Base-by-base conservation (phyloP, 805 yeast genomes). In the Pichia ethanolica region DNA sequence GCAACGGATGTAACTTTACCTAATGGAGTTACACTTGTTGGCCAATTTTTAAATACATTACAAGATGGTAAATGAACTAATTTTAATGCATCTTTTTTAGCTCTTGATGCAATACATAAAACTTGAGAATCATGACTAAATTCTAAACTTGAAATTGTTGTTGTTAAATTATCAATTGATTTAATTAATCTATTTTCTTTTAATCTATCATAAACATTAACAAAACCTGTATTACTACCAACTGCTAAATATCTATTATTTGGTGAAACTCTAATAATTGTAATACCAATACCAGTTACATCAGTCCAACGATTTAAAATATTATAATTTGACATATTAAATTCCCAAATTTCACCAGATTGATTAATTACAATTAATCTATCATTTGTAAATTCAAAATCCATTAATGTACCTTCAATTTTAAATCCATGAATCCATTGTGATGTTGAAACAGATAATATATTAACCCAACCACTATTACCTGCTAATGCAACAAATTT, bases 1-100 rank as follows among this genome's bases (percentile, higher is more conserved):
- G 81, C 78, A 3, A 81, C 83, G 14, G 82, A 68, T 0, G 97
- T 87, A 35, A 93, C 97, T 56, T 84, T 81, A n/a, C 99, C 99
- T 56, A 93, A 75, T 10, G 99, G 98, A 0, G 99, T 91, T 6
- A 89, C 89, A 46, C 91, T 82, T 2, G 98, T 93, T 14, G 99
- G 99, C 99, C 99, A 93, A 71, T 93, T 93, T 44, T 82, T 74
- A 69, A 82, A 93, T 7, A 88, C 96, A 20, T 87, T 78, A 55
- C 91, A 88, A 28, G 86, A 77, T 26, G 97, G 96, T 50, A 91
- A 68, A 63, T 93, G 98, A 11, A 89, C 90, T 55, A 93, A 65
- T 60, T 90, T 78, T 53, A 93, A 71, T 4, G 97, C 87, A 66
- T 93, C 98, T 59, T 83, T 81, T 69, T 83, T 81, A 5, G 84